Evolutionary conservation across 2,329 filamentous ascomycete species (phyloP), one percentile per base, ranked within the genome.

Genomic region (Raffaelea ambrosiae): DNA sequence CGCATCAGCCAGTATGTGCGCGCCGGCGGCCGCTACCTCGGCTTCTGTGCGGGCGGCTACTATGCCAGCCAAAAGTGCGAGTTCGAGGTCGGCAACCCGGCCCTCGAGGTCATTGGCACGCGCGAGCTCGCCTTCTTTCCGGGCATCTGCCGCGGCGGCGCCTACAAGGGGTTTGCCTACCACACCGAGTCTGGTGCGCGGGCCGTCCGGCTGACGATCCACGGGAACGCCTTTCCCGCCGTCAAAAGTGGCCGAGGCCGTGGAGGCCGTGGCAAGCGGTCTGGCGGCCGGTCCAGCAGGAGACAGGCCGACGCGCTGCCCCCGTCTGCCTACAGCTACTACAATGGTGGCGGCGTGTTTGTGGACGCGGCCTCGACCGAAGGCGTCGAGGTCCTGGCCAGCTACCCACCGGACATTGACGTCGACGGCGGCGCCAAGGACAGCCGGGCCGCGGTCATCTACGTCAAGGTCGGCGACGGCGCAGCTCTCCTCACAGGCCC

Each of bases 311-410:
- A 5, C 2, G 16, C 11, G 2, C 62, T 84, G 1, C 77, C 83
- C 0, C 74, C 79, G 1, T 69, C 72, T 1, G 87, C 95, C 51
- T 71, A 74, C 46, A 83, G 81, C 14, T 98, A 98, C 61, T 96
- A 91, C 64, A 98, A 98, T 57, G 93, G 93, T 1, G 93, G 93
- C 1, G 90, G 93, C 3, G 81, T 95, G 1, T 98, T 97, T 67
- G 87, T 95, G 1, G 84, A 93, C 65, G 84, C 86, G 2, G 73
- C 75, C 3, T 77, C 74, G 40, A 71, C 79, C 48, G 68, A 71
- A 48, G 73, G 76, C 26, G 79, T 96, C 1, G 81, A 96, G 63
- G 75, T 95, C 7, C 69, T 98, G 21, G 93, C 91, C 1, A 85
- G 75, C 50, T 98, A 93, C 61, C 74, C 74, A 0, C 84, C 88